Evolutionary conservation across 2,329 filamentous ascomycete genomes (phyloP).

Genomic region (Fusarium algeriense): DNA sequence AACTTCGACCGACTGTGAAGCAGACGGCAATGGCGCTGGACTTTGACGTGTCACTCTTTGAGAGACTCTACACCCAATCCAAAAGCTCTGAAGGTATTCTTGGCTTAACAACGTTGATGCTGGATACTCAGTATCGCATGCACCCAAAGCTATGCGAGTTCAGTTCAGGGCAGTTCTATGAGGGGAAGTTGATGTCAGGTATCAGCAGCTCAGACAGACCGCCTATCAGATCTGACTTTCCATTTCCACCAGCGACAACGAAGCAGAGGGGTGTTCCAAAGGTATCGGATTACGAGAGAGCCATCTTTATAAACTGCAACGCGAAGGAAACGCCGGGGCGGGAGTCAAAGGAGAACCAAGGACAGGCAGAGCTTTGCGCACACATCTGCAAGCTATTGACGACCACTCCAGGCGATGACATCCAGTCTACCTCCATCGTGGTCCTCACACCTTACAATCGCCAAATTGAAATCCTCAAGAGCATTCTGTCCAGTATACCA

Average conservation of each 20-base stretch:
- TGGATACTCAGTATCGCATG: slow-evolving; percentile 61
- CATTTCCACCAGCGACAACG: slow-evolving; percentile 26
- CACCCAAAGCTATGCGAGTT: slow-evolving; percentile 56
- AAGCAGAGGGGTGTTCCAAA: accelerated
- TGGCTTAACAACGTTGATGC: slow-evolving; percentile 53
- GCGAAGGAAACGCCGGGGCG: slow-evolving; percentile 52
- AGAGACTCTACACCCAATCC: slow-evolving; percentile 52
- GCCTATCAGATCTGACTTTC: slow-evolving; percentile 29
- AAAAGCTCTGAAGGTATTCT: not conserved
- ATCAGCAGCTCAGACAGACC: slow-evolving; percentile 41
- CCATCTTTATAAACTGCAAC: slow-evolving; percentile 54
- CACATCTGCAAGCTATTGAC: slow-evolving; percentile 50
- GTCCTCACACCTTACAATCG: slow-evolving; percentile 57
- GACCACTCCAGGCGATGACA: not conserved
- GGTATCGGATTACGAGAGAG: not conserved
- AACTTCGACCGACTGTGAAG: slow-evolving; percentile 58
- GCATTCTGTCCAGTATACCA: slow-evolving; percentile 35
- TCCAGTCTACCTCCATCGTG: slow-evolving; percentile 45
- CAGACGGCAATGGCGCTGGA: slow-evolving; percentile 50
- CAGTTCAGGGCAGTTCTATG: slow-evolving; percentile 56
- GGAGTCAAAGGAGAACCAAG: slow-evolving; percentile 55
- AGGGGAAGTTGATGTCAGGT: slow-evolving; percentile 51
- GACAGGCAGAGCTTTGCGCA: slow-evolving; percentile 54
- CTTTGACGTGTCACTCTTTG: slow-evolving; percentile 59
- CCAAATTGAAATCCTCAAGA: slow-evolving; percentile 51